A percentile compares a stretch with the other conserved stretches of the same genome.
Conservation (phyloP, 495 filamentous ascomycete genomes). For the Mytilinidion resinicola region DNA sequence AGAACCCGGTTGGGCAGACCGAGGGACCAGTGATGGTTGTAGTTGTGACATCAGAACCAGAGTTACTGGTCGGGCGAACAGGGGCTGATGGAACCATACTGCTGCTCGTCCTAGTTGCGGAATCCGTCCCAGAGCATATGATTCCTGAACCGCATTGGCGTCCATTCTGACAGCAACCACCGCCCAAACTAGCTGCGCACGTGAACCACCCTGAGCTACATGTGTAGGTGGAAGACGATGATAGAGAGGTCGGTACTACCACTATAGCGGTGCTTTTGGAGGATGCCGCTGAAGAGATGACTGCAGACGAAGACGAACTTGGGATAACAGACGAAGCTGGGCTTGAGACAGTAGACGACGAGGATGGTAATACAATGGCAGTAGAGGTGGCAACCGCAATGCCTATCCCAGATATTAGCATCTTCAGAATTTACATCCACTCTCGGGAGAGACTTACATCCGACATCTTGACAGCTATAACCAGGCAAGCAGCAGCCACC, state of each 20-base stretch:
- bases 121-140: conserved; percentile 15
- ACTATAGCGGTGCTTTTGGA: conserved; percentile 15
- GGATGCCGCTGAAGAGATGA: background rate
- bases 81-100: conserved; percentile 38
- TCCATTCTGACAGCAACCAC: conserved; percentile 39
- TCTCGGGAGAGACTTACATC: conserved; percentile 54
- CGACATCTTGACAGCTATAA: conserved; percentile 69
- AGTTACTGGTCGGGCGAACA: conserved; percentile 45
- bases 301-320: background rate
- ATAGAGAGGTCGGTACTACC: conserved; percentile 36
- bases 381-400: conserved; percentile 19
- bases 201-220: conserved; percentile 56
- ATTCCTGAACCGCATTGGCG: conserved; percentile 27
- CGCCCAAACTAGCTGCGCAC: conserved; percentile 34
- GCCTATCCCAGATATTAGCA: conserved; percentile 6
- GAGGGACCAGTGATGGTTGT: conserved; percentile 35
- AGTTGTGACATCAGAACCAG: conserved; percentile 32
- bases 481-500: conserved; percentile 86
- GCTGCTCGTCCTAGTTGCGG: conserved; percentile 13
- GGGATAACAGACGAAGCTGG: background rate
- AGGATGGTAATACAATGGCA: conserved; percentile 14
- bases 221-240: conserved; percentile 36
- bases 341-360: background rate
- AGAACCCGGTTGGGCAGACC: conserved; percentile 67
- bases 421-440: background rate